Evolutionary conservation across 768 basidiomycete genomes (phyloP), one percentile per base, ranked within the genome.

Genomic region (Phaffia australis): DNA sequence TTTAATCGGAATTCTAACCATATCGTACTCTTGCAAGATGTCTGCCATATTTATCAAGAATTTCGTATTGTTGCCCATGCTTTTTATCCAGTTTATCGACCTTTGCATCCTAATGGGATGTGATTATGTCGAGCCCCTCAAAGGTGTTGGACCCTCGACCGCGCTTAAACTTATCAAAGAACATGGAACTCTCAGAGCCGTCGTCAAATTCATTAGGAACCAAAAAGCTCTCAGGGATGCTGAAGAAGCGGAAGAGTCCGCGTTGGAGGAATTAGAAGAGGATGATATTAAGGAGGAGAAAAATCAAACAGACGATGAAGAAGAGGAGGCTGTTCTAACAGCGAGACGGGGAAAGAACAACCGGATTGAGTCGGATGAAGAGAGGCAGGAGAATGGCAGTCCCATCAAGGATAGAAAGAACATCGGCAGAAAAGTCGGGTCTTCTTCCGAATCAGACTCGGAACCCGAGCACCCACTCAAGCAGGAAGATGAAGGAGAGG

Each of bases 101-200:
- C 81, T 99, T 4, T 99, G 94, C 74, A 87, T 99, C 70, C 82
- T 99, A 11, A 84, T 98, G 49, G 95, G 95, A 5, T 99, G 95
- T 68, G 95, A 99, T 74, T 99, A 99, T 77, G 85, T 99, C 66
- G 95, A 99, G 75, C 95, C 95, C n/a, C 91, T 95, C 75, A 93
- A 85, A 76, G 95, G 95, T 2, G 79, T 99, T 52, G 95, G 95
- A 30, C 93, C 95, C 18, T 95, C 97, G 75, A 90, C 86, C 18
- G 95, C 94, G 3, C 79, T 95, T 60, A 99, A 98, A 77, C 82
- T 97, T 42, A 81, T 98, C 54, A 81, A 87, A 69, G 94, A 99
- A 73, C 79, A 88, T 66, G 85, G 85, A 11, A 80, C 81, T 14
- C 81, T 99, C 23, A 83, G 80, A 54, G 81, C 80, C 2, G 86